Evolutionary conservation across 2,329 filamentous ascomycete species (phyloP).

Genomic region (Akanthomyces uredinophilus): DNA sequence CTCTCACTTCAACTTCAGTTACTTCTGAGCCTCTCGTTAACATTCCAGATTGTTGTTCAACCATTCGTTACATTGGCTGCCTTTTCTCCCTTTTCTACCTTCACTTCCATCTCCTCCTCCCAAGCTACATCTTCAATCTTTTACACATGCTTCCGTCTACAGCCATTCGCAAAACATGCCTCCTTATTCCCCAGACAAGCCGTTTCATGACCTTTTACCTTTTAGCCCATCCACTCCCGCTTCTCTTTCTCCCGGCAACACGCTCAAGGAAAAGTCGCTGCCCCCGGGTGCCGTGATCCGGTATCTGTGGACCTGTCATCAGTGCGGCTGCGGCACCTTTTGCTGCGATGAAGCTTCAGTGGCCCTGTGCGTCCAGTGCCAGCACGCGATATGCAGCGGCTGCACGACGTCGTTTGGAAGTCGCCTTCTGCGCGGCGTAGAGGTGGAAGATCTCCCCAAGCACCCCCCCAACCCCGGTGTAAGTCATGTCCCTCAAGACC

Average conservation of each 20-base stretch:
- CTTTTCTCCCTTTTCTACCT: not conserved
- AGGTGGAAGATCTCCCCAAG: not conserved
- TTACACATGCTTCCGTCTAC: not conserved
- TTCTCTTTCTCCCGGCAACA: not conserved
- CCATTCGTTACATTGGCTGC: too few relatives aligned
- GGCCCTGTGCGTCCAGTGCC: conserved; percentile 5
- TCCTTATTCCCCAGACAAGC: not conserved
- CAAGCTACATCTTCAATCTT: too few relatives aligned
- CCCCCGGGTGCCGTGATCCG: not conserved
- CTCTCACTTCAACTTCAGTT: not conserved
- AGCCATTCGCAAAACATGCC: not conserved
- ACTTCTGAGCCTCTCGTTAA: conserved; percentile 11
- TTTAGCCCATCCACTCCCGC: not conserved
- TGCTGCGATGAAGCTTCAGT: not conserved
- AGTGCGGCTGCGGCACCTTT: conserved; percentile 10
- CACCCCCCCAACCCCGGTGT: conserved; percentile 7
- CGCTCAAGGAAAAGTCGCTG: not conserved
- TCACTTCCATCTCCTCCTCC: not conserved
- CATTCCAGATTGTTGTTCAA: not conserved
- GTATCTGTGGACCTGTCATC: conserved; percentile 10
- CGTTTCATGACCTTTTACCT: not conserved
- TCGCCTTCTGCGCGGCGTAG: not conserved
- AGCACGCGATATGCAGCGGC: conserved; percentile 1
- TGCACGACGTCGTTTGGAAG: not conserved
- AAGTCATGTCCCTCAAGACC: not conserved